These are phyloP conservation scores for Sequoiadendron giganteum DNA, from an alignment of 75 land plant genomes.

Conservation along the genomic window DNA sequence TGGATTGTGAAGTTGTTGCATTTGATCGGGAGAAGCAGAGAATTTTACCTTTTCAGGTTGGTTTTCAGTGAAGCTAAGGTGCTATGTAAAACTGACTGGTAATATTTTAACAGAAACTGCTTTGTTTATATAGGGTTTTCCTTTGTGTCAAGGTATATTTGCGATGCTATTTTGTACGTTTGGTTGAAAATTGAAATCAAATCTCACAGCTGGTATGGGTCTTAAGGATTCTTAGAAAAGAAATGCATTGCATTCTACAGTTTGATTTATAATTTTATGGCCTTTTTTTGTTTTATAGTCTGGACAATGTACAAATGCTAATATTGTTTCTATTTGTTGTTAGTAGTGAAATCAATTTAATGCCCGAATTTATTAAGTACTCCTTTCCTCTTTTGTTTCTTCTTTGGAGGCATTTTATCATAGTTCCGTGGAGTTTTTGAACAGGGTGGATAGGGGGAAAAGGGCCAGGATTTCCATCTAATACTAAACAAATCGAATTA, in stretches of 20 bases:
- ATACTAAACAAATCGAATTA: too few relatives aligned
- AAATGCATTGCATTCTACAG: not conserved
- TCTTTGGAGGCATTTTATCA: too few relatives aligned
- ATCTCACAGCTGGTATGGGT: not conserved
- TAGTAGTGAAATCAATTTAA: not conserved
- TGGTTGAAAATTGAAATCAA: not conserved
- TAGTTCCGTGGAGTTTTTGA: too few relatives aligned
- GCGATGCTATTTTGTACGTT: not conserved
- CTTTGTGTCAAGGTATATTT: not conserved
- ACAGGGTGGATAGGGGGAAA: too few relatives aligned
- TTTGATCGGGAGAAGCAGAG: conserved; percentile 74
- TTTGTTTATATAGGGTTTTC: not conserved
- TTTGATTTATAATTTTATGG: not conserved
- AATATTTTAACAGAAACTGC: not conserved
- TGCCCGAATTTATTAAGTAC: not conserved
- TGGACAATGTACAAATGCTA: not conserved
- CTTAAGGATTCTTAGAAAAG: not conserved
- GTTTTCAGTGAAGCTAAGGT: not conserved
- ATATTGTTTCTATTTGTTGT: not conserved
- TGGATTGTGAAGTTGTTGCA: conserved; percentile 97
- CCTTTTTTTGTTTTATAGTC: not conserved
- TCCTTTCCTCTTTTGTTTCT: too few relatives aligned
- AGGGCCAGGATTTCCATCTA: too few relatives aligned
- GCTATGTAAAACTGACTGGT: not conserved
- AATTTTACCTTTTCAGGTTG: conserved; percentile 94